Percentiles rank a stretch among this genome's conserved stretches.
Evolutionary conservation across 441 rosid genomes (phyloP).

Genomic region (Adansonia gregorii): DNA sequence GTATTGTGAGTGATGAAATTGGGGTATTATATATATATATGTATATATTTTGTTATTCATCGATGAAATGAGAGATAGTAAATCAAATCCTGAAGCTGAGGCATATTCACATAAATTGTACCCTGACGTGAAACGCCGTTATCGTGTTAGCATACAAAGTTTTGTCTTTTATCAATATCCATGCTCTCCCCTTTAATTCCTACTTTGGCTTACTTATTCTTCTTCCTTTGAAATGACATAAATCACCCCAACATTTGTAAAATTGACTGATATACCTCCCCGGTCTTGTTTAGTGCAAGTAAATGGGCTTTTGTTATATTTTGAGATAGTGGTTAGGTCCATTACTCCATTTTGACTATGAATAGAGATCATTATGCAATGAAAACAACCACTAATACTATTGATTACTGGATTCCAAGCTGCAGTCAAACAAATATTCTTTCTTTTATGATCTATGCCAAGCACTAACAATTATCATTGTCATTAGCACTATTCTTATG

Average conservation of each 20-base stretch:
- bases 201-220: too few species aligned
- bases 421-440: not conserved
- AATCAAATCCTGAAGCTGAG: not conserved
- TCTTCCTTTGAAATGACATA: too few species aligned
- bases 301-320: not conserved
- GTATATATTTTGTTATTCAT: not conserved
- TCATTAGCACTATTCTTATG: not conserved
- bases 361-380: not conserved
- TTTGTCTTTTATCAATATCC: not conserved
- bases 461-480: not conserved
- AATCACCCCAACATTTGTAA: too few species aligned
- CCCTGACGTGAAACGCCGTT: not conserved
- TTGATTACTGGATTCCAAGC: not conserved
- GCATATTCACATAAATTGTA: not conserved
- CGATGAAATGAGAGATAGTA: not conserved
- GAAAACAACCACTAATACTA: not conserved
- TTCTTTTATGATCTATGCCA: not conserved
- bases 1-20: not conserved
- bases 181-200: conserved; percentile 6
- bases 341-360: not conserved
- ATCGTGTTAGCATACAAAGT: not conserved
- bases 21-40: not conserved
- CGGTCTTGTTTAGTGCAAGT: not conserved
- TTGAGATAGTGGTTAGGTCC: not conserved
- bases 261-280: too few species aligned